phyloP scores from a whole-genome alignment of 164 flowering plant species.

The Berberis thunbergii region DNA sequence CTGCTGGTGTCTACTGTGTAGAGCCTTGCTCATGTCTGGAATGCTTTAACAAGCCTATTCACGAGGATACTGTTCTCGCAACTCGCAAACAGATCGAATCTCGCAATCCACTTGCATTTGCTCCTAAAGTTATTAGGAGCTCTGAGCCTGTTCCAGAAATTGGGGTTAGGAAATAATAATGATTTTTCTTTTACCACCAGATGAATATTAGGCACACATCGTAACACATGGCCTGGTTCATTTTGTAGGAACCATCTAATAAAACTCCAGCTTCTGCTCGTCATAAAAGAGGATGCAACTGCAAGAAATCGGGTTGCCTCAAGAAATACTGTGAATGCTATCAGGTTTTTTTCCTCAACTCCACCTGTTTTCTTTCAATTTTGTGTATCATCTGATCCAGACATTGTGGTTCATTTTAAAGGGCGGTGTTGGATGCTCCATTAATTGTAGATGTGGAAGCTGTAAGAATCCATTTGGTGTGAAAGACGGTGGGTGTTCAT shows the following conservation, averaged over 20 bases:
- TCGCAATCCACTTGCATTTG: constrained; percentile 74
- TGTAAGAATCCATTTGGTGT: constrained; percentile 75
- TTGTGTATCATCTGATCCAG: constrained; percentile 12
- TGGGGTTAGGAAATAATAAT: constrained; percentile 32
- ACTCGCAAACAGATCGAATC: constrained; percentile 65
- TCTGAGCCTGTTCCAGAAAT: constrained; percentile 42
- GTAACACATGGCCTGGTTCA: not conserved
- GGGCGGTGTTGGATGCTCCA: constrained; percentile 99
- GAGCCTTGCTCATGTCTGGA: constrained; percentile 66
- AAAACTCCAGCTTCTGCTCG: constrained; percentile 94
- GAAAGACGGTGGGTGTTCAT: constrained; percentile 61
- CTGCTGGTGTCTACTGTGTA: constrained; percentile 73
- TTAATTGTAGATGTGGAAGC: constrained; percentile 90
- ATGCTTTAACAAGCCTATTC: constrained; percentile 56
- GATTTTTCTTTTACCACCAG: not conserved
- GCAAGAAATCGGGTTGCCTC: constrained; percentile 92
- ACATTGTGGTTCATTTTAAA: constrained; percentile 16
- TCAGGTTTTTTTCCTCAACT: constrained; percentile 51
- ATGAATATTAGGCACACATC: too few species aligned
- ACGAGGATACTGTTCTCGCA: constrained; percentile 54
- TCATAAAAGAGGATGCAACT: constrained; percentile 98
- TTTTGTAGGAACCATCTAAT: constrained; percentile 61
- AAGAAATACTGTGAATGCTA: constrained; percentile 99
- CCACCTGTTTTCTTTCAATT: constrained; percentile 1
- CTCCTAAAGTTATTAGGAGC: constrained; percentile 58